These are phyloP conservation scores for Auriscalpium orientale DNA, from an alignment of 768 basidiomycete species.

Conservation along the genomic window DNA sequence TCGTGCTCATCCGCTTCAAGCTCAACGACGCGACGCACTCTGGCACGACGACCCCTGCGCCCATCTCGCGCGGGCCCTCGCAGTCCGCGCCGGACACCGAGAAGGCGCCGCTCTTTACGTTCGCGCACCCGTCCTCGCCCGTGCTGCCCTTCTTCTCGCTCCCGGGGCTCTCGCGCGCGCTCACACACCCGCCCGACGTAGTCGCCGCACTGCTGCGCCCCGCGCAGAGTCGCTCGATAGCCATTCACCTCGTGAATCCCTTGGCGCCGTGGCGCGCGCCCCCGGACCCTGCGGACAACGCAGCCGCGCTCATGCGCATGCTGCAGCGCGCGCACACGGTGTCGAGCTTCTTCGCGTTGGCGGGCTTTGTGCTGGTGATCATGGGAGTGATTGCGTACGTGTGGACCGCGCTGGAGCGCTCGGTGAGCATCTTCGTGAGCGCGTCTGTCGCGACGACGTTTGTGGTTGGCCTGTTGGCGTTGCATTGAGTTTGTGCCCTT, in stretches of 20 bases:
- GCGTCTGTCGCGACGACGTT: slow-evolving; percentile 5
- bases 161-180: background rate
- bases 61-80: background rate
- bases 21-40: background rate
- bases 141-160: background rate
- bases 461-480: slow-evolving; percentile 1
- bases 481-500: slow-evolving; percentile 1
- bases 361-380: slow-evolving; percentile 2
- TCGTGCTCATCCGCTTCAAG: slow-evolving; percentile 11
- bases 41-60: background rate
- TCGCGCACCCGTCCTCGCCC: background rate
- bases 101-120: background rate
- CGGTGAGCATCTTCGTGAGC: slow-evolving; percentile 6
- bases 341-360: slow-evolving; percentile 2
- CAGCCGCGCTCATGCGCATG: background rate
- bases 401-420: slow-evolving; percentile 1
- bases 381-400: slow-evolving; percentile 1
- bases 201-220: background rate
- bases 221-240: background rate
- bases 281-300: background rate
- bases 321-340: slow-evolving; percentile 1
- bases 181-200: background rate
- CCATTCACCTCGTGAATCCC: background rate
- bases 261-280: background rate
- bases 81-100: background rate